Percentiles rank a stretch among this genome's conserved stretches.
These are phyloP conservation scores for Pseudomassariella vexata DNA, from an alignment of 2,329 filamentous ascomycete genomes.

Conservation along the genomic window DNA sequence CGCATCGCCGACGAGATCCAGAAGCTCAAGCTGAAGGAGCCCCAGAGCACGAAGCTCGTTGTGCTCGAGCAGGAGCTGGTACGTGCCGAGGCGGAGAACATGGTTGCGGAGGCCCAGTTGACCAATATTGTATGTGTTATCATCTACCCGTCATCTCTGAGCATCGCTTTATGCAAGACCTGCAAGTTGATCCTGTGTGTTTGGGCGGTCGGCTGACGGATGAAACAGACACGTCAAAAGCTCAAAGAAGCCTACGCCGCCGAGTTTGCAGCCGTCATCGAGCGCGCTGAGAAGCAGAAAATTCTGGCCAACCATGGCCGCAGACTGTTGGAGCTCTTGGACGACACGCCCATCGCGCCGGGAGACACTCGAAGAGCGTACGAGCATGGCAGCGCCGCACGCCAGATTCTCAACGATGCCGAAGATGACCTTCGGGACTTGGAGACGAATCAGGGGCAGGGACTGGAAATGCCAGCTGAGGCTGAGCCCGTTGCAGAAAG, in stretches of 20 bases:
- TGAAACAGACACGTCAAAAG: constrained; percentile 76
- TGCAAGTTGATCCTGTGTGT: no score
- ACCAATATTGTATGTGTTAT: constrained; percentile 75
- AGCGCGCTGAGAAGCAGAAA: constrained; percentile 94
- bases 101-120: constrained; percentile 94
- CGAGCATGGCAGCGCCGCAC: constrained; percentile 58
- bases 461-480: no score
- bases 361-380: constrained; percentile 73
- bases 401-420: constrained; percentile 85
- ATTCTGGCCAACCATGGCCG: constrained; percentile 89
- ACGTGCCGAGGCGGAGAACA: constrained; percentile 86
- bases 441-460: constrained; percentile 48
- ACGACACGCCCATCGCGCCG: constrained; percentile 84
- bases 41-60: constrained; percentile 72
- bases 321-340: constrained; percentile 75
- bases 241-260: constrained; percentile 90
- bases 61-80: constrained; percentile 95
- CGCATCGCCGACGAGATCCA: constrained; percentile 93
- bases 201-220: not conserved
- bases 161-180: no score
- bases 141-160: no score
- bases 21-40: constrained; percentile 87
- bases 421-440: constrained; percentile 83
- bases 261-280: constrained; percentile 85
- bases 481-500: no score